Conservation (phyloP, 805 yeast genomes). For the Ogataea naganishii region DNA sequence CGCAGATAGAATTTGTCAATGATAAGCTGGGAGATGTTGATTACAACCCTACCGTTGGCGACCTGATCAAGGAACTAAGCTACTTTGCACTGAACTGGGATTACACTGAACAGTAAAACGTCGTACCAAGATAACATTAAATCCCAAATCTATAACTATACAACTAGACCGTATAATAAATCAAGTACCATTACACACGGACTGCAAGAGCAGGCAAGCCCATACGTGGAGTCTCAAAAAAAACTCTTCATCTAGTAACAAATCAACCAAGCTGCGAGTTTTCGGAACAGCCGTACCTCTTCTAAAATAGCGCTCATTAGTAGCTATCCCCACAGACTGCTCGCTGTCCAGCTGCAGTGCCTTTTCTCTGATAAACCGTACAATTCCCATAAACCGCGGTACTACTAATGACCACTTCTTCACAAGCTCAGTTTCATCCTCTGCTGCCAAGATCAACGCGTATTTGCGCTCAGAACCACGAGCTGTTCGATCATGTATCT, state of each 20-base stretch:
- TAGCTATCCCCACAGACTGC: conserved; percentile 19
- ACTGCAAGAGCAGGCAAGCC: conserved; percentile 46
- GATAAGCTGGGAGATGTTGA: no score
- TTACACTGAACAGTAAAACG: no score
- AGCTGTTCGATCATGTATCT: conserved; percentile 54
- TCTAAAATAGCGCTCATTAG: conserved; percentile 47
- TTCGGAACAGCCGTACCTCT: conserved; percentile 41
- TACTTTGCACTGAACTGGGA: no score
- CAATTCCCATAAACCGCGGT: conserved; percentile 30
- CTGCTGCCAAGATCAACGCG: conserved; percentile 48
- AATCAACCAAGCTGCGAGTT: conserved; percentile 45
- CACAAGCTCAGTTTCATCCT: conserved; percentile 43
- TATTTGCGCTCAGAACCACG: conserved; percentile 70
- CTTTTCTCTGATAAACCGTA: conserved; percentile 27
- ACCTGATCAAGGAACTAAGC: no score
- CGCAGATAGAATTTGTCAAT: not conserved
- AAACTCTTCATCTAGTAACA: conserved; percentile 43
- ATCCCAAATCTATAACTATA: no score
- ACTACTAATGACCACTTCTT: conserved; percentile 45
- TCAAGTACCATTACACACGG: no score
- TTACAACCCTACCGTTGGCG: no score
- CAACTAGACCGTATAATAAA: no score
- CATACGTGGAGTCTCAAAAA: conserved; percentile 56
- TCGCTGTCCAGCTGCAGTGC: conserved; percentile 19
- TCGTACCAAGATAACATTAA: no score